These are phyloP conservation scores for Apiospora pterosperma DNA, from an alignment of 2,329 filamentous ascomycete genomes.

Conservation along the genomic window DNA sequence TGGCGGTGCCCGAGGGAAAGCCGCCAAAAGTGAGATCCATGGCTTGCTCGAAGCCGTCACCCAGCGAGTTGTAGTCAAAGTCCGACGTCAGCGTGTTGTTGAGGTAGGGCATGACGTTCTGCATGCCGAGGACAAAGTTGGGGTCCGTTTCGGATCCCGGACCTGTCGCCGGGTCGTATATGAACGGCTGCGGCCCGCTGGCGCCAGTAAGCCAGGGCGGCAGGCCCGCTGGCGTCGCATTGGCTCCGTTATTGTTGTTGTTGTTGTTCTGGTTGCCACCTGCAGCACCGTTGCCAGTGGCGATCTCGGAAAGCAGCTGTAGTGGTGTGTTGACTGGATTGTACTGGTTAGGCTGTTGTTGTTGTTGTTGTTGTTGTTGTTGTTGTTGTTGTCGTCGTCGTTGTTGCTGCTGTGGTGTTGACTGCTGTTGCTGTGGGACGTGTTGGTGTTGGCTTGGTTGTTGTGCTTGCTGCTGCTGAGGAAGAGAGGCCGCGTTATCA, in stretches of 20 bases:
- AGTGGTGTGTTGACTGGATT: slow-evolving; percentile 47
- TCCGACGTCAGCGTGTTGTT: slow-evolving; percentile 24
- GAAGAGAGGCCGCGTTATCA: neutral
- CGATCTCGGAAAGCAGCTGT: slow-evolving; percentile 55
- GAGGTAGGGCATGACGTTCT: slow-evolving; percentile 25
- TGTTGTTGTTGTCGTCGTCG: slow-evolving; percentile 4
- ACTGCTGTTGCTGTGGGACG: neutral
- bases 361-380: slow-evolving; percentile 17
- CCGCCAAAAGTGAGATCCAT: slow-evolving; percentile 39
- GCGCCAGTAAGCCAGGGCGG: neutral
- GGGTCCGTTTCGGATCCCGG: neutral
- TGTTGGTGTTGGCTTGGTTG: slow-evolving; percentile 1
- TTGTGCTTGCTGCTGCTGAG: slow-evolving; percentile 3
- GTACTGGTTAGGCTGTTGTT: slow-evolving; percentile 19
- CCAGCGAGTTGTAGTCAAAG: slow-evolving; percentile 32
- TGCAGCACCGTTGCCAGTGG: slow-evolving; percentile 39
- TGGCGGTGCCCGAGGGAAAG: slow-evolving; percentile 13
- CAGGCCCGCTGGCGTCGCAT: neutral
- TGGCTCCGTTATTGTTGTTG: neutral
- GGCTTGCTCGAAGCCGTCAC: slow-evolving; percentile 40
- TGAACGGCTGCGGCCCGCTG: slow-evolving; percentile 20
- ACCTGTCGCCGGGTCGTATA: slow-evolving; percentile 28
- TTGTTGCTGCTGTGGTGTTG: neutral
- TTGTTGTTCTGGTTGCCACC: slow-evolving; percentile 11
- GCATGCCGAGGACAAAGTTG: neutral